Conservation (phyloP, 2,329 filamentous ascomycete genomes). For the Decorospora gaudefroyi region DNA sequence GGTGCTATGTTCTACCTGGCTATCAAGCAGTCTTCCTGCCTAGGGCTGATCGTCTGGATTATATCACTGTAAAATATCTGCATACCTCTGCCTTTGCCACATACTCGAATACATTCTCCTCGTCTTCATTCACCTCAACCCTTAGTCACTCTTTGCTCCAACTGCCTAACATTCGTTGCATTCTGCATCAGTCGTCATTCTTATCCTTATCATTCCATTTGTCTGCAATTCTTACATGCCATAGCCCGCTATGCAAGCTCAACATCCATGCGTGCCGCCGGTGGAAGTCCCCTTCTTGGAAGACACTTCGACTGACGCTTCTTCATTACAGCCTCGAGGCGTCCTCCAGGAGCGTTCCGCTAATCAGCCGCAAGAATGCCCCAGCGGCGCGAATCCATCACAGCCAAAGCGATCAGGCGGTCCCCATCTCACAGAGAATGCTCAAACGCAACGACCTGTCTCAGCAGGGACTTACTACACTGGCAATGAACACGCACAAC, state of each 20-base stretch:
- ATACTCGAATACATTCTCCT: slow-evolving; percentile 43
- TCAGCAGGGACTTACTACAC: slow-evolving; percentile 33
- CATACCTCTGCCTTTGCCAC: slow-evolving; percentile 27
- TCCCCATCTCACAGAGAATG: slow-evolving; percentile 35
- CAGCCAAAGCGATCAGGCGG: slow-evolving; percentile 41
- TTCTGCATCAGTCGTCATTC: slow-evolving; percentile 42
- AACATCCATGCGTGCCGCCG: slow-evolving; percentile 48
- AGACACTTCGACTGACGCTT: slow-evolving; percentile 24
- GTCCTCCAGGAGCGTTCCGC: slow-evolving; percentile 51
- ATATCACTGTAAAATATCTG: slow-evolving; percentile 40
- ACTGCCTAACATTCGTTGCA: slow-evolving; percentile 51
- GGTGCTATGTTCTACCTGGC: slow-evolving; percentile 26
- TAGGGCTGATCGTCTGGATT: slow-evolving; percentile 30
- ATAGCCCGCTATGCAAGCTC: slow-evolving; percentile 39
- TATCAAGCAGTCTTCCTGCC: slow-evolving; percentile 37
- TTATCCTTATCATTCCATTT: slow-evolving; percentile 45
- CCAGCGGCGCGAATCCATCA: slow-evolving; percentile 17
- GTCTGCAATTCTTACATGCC: slow-evolving; percentile 29
- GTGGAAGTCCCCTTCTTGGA: slow-evolving; percentile 50
- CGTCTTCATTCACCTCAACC: slow-evolving; percentile 39
- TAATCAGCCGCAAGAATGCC: slow-evolving; percentile 47
- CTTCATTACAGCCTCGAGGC: slow-evolving; percentile 25
- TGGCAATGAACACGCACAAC: slow-evolving; percentile 30
- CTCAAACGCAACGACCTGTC: slow-evolving; percentile 24
- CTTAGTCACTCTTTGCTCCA: slow-evolving; percentile 53